These are phyloP conservation scores for Tulasnella sp. DNA, from an alignment of 768 basidiomycete genomes.

Conservation along the genomic window DNA sequence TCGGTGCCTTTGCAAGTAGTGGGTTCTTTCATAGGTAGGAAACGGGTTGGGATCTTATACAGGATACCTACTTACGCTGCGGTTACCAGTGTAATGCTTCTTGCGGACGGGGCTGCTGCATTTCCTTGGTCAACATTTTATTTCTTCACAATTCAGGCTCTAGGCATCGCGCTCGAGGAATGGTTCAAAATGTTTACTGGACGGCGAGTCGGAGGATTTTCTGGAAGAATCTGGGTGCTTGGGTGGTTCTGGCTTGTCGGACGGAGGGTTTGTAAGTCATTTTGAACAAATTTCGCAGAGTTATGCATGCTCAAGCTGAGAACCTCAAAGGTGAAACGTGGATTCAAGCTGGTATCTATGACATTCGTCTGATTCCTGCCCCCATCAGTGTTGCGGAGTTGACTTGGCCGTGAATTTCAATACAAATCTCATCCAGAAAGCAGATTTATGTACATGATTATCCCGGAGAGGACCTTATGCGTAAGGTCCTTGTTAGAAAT, in stretches of 20 bases:
- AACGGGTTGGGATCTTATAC: not conserved
- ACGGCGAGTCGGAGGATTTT: conserved; percentile 19
- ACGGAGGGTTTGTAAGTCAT: conserved; percentile 14
- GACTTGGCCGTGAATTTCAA: not conserved
- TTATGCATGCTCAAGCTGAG: not conserved
- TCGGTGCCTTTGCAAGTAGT: conserved; percentile 17
- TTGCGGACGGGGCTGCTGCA: not conserved
- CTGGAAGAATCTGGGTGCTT: conserved; percentile 19
- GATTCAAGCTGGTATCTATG: not conserved
- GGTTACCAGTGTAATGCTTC: conserved; percentile 5
- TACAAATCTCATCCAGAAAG: not conserved
- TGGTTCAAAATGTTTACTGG: conserved; percentile 5
- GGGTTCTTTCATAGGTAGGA: conserved; percentile 8
- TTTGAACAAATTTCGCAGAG: not conserved
- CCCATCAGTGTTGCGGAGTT: not conserved
- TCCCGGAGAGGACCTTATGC: too few species aligned
- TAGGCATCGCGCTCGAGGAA: conserved; percentile 27
- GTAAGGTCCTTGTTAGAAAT: too few species aligned
- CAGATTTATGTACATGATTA: too few species aligned
- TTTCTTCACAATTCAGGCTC: conserved; percentile 26
- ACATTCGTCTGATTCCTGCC: not conserved
- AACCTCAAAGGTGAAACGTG: not conserved
- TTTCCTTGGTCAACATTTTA: conserved; percentile 12
- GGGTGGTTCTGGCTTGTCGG: conserved; percentile 9
- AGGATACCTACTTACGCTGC: not conserved